Base-by-base conservation (phyloP, 148 eudicot genomes). In the Spergularia marina region DNA sequence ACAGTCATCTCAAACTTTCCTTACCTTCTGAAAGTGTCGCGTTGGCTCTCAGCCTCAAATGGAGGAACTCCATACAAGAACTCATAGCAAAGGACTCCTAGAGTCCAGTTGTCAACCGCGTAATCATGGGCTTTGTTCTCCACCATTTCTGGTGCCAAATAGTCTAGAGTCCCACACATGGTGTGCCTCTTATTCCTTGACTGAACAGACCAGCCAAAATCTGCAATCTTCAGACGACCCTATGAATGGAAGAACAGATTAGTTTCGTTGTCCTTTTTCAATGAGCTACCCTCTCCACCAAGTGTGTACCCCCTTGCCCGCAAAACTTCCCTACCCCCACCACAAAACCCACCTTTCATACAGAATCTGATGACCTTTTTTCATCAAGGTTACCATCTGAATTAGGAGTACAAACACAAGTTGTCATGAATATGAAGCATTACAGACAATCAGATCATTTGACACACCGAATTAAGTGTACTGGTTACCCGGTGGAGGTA, bases 151-250 rank as follows among this genome's bases (percentile, higher is more conserved):
- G 98, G 98, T 54, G 98, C 97, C 74, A 91, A 71, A 80, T 94
- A 94, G 80, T 91, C 98, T 62, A 94, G 83, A 56, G 98, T 91
- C 75, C 98, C 97, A 81, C 98, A 93, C 91, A 89, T 91, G 12
- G 98, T 91, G 79, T 81, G 89, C 55, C 98, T 88, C 81, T 91
- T 91, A 86, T 67, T 84, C 77, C 80, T 81, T 55, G 92, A 88
- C 76, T 93, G 94, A 13, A 91, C 98, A 54, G 98, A 93, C 98
- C 98, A 91, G 41, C 97, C 97, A 76, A 93, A 93, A 77, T 93
- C 98, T 51, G 97, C 97, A 82, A 91, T 89, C 84, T 93, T 93
- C 70, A 93, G 75, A 72, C 87, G 90, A 53, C 97, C 97, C 98
- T 94, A 30, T 23, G 10, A 9, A 25, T 69, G 18, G 13, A 7